A percentile compares a stretch with the other conserved stretches of the same genome.
Conservation (phyloP, 306 rosid genomes). For the Corylus heterophylla region DNA sequence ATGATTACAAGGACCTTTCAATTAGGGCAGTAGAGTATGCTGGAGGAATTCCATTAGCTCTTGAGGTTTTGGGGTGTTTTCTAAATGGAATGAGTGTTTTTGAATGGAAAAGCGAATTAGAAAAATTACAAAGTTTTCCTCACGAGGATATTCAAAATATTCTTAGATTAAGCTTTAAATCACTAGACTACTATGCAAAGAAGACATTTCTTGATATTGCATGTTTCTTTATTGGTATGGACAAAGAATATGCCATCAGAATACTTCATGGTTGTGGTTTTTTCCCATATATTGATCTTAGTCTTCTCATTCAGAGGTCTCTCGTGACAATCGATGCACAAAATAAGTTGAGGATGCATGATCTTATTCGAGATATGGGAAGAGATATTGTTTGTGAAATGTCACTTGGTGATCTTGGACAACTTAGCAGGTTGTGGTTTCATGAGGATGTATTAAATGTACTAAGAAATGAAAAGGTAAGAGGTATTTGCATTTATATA, state of each 20-base stretch:
- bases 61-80: slow-evolving; percentile 39
- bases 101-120: slow-evolving; percentile 33
- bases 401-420: slow-evolving; percentile 3
- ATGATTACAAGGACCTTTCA: slow-evolving; percentile 14
- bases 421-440: slow-evolving; percentile 27
- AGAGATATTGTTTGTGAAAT: slow-evolving; percentile 31
- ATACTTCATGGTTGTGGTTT: slow-evolving; percentile 35
- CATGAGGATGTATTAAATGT: not conserved
- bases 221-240: slow-evolving; percentile 43
- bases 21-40: slow-evolving; percentile 12
- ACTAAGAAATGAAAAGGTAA: not conserved
- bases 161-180: slow-evolving; percentile 30
- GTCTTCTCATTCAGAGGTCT: slow-evolving; percentile 27
- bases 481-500: not conserved
- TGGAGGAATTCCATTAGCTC: slow-evolving; percentile 46
- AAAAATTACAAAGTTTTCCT: slow-evolving; percentile 31
- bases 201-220: slow-evolving; percentile 46
- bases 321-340: slow-evolving; percentile 23
- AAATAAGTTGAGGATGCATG: slow-evolving; percentile 24
- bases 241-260: slow-evolving; percentile 4
- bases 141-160: slow-evolving; percentile 26
- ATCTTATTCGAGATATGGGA: slow-evolving; percentile 45
- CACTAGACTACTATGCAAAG: slow-evolving; percentile 2
- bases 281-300: slow-evolving; percentile 30
- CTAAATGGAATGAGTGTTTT: slow-evolving; percentile 7